Percentiles rank a stretch among this genome's conserved stretches.
Conservation (phyloP, 2,329 filamentous ascomycete species). For the Penicillium sp. region DNA sequence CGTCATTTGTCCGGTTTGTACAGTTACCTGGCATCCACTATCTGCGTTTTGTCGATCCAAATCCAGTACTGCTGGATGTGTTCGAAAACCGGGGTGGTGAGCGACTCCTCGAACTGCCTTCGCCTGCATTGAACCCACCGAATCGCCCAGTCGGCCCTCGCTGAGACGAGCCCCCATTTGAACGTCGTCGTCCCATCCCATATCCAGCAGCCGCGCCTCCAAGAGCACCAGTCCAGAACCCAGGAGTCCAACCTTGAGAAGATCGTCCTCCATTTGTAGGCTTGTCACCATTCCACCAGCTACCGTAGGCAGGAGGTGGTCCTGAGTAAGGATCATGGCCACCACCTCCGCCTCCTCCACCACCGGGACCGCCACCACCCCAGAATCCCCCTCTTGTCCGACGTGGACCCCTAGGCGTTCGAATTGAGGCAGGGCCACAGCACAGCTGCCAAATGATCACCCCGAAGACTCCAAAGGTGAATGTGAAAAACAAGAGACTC, state of each 20-base stretch:
- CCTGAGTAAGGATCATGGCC: slow-evolving; percentile 31
- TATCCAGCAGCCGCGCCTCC: slow-evolving; percentile 46
- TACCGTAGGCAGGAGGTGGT: slow-evolving; percentile 44
- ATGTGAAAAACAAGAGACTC: slow-evolving; percentile 35
- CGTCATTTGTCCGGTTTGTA: background rate
- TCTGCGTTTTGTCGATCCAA: slow-evolving; percentile 47
- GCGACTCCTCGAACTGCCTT: slow-evolving; percentile 34
- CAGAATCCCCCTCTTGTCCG: slow-evolving; percentile 28
- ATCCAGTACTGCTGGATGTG: slow-evolving; percentile 42
- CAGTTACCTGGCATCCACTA: slow-evolving; percentile 15
- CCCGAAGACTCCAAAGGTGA: slow-evolving; percentile 30
- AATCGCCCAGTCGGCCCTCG: slow-evolving; percentile 14
- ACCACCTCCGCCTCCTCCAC: slow-evolving; percentile 35
- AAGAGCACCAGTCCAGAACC: slow-evolving; percentile 49
- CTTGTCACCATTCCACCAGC: slow-evolving; percentile 25
- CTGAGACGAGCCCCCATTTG: slow-evolving; percentile 14
- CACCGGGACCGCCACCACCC: slow-evolving; percentile 33
- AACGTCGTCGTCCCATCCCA: slow-evolving; percentile 37
- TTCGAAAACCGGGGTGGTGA: slow-evolving; percentile 36
- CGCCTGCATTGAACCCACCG: slow-evolving; percentile 28
- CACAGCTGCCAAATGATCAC: slow-evolving; percentile 31
- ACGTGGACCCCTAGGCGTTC: slow-evolving; percentile 16
- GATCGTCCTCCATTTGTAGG: slow-evolving; percentile 12
- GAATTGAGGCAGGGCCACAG: slow-evolving; percentile 16
- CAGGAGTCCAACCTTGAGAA: slow-evolving; percentile 43